Percentiles rank a stretch among this genome's conserved stretches.
phyloP scores from a whole-genome alignment of 768 basidiomycete genomes.

The Lactarius hatsudake region DNA sequence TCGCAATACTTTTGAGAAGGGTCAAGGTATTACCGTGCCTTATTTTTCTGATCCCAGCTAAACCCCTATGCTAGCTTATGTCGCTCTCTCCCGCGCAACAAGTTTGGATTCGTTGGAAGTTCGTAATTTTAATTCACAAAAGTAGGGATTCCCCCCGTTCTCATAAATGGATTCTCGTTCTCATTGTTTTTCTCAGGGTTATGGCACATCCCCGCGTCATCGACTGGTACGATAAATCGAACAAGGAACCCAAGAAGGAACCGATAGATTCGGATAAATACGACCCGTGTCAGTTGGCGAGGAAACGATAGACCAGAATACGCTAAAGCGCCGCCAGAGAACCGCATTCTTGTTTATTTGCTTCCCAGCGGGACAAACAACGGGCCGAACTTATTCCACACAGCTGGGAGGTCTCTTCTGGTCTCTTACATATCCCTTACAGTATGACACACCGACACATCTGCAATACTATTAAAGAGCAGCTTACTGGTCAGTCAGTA shows the following conservation, averaged over 20 bases:
- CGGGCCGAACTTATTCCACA: too few species aligned
- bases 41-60: background rate
- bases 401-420: too few species aligned
- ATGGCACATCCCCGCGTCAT: slow-evolving; percentile 62
- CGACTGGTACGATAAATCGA: slow-evolving; percentile 40
- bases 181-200: slow-evolving; percentile 42
- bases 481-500: background rate
- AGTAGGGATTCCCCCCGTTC: slow-evolving; percentile 39
- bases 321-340: too few species aligned
- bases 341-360: background rate
- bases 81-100: slow-evolving; percentile 71
- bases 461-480: background rate
- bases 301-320: background rate
- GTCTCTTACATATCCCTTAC: background rate
- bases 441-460: background rate
- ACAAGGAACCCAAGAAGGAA: background rate
- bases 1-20: slow-evolving; percentile 71
- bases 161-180: slow-evolving; percentile 12
- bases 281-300: background rate
- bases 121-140: slow-evolving; percentile 55
- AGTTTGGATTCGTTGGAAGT: slow-evolving; percentile 64
- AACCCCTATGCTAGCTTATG: slow-evolving; percentile 48
- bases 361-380: background rate
- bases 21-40: slow-evolving; percentile 52
- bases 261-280: background rate